phyloP scores from a whole-genome alignment of 2,329 filamentous ascomycete species.

The Colletotrichum tamarilloi region DNA sequence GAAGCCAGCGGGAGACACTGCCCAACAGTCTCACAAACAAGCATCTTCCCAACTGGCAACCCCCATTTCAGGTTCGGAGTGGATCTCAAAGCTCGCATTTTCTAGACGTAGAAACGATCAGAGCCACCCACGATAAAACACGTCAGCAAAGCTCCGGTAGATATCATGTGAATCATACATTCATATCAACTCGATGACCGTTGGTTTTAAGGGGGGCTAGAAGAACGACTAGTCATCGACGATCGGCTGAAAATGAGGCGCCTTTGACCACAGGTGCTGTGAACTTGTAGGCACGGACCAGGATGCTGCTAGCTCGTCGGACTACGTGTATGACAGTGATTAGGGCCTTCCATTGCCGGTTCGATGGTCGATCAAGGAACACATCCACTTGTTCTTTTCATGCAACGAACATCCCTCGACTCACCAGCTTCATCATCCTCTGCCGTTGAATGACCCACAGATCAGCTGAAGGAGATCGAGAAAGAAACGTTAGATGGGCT shows the following conservation, averaged over 20 bases:
- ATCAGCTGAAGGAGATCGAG: neutral
- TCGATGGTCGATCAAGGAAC: neutral
- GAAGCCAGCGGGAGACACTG: neutral
- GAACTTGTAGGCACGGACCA: neutral
- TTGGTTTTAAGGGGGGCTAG: neutral
- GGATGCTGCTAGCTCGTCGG: neutral
- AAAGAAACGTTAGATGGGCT: neutral
- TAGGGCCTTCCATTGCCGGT: neutral
- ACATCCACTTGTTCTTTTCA: neutral
- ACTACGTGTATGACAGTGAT: slow-evolving; percentile 9
- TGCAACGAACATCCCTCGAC: neutral
- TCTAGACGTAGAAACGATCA: neutral
- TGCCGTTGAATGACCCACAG: neutral
- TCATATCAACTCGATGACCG: no score
- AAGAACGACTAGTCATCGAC: neutral
- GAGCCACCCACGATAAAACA: neutral
- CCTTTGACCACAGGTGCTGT: neutral
- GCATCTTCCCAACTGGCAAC: neutral
- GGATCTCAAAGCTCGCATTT: neutral
- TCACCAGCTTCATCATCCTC: neutral
- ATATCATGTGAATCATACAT: neutral
- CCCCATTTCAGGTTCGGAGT: neutral
- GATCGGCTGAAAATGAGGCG: neutral
- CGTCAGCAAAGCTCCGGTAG: neutral
- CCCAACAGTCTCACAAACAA: neutral